Conservation (phyloP, 2,329 filamentous ascomycete genomes). For the Fusarium sp. region DNA sequence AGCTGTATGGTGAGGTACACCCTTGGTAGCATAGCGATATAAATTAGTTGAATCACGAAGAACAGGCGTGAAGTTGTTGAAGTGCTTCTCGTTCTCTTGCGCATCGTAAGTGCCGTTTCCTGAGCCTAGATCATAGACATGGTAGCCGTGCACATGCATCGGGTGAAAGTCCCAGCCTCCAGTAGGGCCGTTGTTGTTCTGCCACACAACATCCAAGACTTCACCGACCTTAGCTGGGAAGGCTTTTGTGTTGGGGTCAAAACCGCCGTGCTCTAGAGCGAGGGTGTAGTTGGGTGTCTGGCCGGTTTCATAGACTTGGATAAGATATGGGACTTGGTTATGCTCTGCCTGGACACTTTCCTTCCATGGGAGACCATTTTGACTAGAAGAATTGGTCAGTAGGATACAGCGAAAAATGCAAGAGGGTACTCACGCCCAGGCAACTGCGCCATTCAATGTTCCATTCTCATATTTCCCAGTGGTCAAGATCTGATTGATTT, state of each 20-base stretch:
- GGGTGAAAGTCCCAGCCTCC: conserved; percentile 41
- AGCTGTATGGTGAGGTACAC: conserved; percentile 49
- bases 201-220: conserved; percentile 61
- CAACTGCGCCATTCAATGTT: conserved; percentile 23
- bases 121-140: conserved; percentile 10
- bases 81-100: not conserved
- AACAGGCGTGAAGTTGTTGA: conserved; percentile 21
- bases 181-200: conserved; percentile 48
- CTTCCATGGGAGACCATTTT: conserved; percentile 24
- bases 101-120: conserved; percentile 28
- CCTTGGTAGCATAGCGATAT: conserved; percentile 59
- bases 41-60: conserved; percentile 49
- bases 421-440: conserved; percentile 7
- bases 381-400: not conserved
- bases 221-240: conserved; percentile 65
- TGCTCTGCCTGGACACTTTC: conserved; percentile 18
- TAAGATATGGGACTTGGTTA: conserved; percentile 28
- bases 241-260: conserved; percentile 58
- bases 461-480: conserved; percentile 39
- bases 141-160: conserved; percentile 21
- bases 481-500: conserved; percentile 51
- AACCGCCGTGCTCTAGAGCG: conserved; percentile 59
- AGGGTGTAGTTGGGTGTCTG: conserved; percentile 56
- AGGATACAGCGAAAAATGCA: accelerated
- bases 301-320: conserved; percentile 23